Percentiles rank a stretch among this genome's conserved stretches.
Evolutionary conservation across 2,329 filamentous ascomycete species (phyloP).

Genomic region (Parasarocladium wereldwijsianum): DNA sequence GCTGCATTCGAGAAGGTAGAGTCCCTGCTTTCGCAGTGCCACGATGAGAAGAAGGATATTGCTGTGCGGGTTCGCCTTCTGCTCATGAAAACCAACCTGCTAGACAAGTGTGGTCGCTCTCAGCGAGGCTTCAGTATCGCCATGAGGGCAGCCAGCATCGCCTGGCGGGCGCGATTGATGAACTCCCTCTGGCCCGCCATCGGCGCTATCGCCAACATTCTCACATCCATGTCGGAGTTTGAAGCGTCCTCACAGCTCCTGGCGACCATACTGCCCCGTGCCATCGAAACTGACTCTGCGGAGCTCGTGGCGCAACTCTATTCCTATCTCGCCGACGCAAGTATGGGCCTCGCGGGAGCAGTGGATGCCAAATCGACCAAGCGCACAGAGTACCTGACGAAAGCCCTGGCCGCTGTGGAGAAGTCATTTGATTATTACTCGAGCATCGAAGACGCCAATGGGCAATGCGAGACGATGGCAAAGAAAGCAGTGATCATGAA

Average conservation of each 20-base stretch:
- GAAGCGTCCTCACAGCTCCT: slow-evolving; percentile 50
- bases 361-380: slow-evolving; percentile 24
- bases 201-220: slow-evolving; percentile 49
- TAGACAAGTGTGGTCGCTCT: slow-evolving; percentile 52
- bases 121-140: slow-evolving; percentile 65
- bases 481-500: slow-evolving; percentile 71
- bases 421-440: slow-evolving; percentile 50
- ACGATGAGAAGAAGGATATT: slow-evolving; percentile 36
- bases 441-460: slow-evolving; percentile 46
- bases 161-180: slow-evolving; percentile 54
- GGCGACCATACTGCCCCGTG: slow-evolving; percentile 56
- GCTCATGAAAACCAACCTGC: slow-evolving; percentile 56
- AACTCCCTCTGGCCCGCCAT: slow-evolving; percentile 60
- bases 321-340: slow-evolving; percentile 56
- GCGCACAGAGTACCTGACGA: slow-evolving; percentile 40
- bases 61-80: slow-evolving; percentile 57
- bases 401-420: slow-evolving; percentile 45
- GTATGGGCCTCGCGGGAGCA: slow-evolving; percentile 60
- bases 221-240: slow-evolving; percentile 59
- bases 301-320: slow-evolving; percentile 53
- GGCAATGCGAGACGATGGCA: slow-evolving; percentile 64
- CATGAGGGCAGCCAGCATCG: slow-evolving; percentile 59
- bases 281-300: slow-evolving; percentile 55
- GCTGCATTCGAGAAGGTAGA: slow-evolving; percentile 34
- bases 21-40: slow-evolving; percentile 22